phyloP scores from a whole-genome alignment of 225 moss, liverwort and hornwort genomes.

The Thuidium tamariscinum region DNA sequence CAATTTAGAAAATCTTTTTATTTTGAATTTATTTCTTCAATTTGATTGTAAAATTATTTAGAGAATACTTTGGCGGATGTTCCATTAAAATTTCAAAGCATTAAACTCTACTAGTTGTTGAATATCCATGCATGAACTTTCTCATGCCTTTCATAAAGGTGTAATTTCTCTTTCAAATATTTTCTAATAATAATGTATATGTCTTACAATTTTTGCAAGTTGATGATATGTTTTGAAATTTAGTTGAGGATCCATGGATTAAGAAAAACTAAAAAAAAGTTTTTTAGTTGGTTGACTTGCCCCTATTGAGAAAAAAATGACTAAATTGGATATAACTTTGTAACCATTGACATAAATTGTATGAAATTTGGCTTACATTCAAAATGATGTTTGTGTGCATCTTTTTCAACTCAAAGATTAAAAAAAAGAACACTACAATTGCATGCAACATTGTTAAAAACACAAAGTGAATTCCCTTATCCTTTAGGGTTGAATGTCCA shows the following conservation, averaged over 20 bases:
- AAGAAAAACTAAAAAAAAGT: too few species aligned
- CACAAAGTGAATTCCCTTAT: too few species aligned
- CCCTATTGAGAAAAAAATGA: neutral
- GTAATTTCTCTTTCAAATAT: neutral
- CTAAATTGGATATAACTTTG: too few species aligned
- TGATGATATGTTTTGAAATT: neutral
- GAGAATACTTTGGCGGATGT: neutral
- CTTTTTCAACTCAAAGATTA: fast-evolving
- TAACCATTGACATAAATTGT: neutral
- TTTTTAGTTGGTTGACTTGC: fast-evolving
- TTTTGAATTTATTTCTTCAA: neutral
- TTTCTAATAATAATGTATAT: neutral
- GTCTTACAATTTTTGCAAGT: neutral
- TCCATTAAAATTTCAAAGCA: neutral
- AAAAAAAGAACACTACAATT: too few species aligned
- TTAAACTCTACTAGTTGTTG: neutral
- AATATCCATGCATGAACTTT: neutral
- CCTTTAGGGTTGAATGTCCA: too few species aligned
- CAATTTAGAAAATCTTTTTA: neutral
- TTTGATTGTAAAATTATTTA: neutral
- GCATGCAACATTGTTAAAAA: too few species aligned
- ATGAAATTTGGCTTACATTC: neutral
- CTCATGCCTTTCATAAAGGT: neutral
- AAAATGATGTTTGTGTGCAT: neutral
- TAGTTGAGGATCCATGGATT: neutral